Evolutionary conservation across 2,329 filamentous ascomycete genomes (phyloP).

Genomic region (Xylaria sp.): DNA sequence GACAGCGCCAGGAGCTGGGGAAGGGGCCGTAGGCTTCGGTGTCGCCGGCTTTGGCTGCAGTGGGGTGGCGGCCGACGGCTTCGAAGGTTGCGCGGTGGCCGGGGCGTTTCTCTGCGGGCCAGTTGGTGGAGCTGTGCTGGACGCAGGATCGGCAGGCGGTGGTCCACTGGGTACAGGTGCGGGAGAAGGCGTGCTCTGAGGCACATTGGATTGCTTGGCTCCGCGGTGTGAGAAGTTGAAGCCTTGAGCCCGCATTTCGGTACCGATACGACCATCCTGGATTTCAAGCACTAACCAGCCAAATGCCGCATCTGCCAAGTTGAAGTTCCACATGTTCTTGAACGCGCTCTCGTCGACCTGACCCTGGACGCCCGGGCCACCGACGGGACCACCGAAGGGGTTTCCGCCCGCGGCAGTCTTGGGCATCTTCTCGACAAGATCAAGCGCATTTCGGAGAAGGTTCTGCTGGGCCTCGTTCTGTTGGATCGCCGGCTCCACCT

Average conservation of each 20-base stretch:
- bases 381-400: constrained; percentile 86
- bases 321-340: constrained; percentile 99
- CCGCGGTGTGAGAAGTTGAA: constrained; percentile 99
- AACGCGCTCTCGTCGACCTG: constrained; percentile 98
- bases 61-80: constrained; percentile 49
- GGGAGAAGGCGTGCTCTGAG: constrained; percentile 42
- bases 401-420: constrained; percentile 92
- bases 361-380: constrained; percentile 72
- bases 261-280: constrained; percentile 93
- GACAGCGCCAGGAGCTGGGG: constrained; percentile 40
- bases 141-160: constrained; percentile 35
- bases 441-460: constrained; percentile 85
- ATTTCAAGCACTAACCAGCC: constrained; percentile 95
- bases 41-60: constrained; percentile 51
- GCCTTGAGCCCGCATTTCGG: constrained; percentile 97
- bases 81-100: constrained; percentile 42
- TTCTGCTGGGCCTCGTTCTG: constrained; percentile 95
- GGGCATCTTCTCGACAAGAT: constrained; percentile 98
- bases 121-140: constrained; percentile 32
- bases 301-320: constrained; percentile 94
- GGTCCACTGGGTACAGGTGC: constrained; percentile 39
- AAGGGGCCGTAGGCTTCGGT: constrained; percentile 46
- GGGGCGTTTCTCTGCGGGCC: constrained; percentile 42
- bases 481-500: constrained; percentile 91
- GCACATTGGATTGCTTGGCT: constrained; percentile 67